Conservation (phyloP, 495 filamentous ascomycete species). For the Podospora pseudopauciseta region DNA sequence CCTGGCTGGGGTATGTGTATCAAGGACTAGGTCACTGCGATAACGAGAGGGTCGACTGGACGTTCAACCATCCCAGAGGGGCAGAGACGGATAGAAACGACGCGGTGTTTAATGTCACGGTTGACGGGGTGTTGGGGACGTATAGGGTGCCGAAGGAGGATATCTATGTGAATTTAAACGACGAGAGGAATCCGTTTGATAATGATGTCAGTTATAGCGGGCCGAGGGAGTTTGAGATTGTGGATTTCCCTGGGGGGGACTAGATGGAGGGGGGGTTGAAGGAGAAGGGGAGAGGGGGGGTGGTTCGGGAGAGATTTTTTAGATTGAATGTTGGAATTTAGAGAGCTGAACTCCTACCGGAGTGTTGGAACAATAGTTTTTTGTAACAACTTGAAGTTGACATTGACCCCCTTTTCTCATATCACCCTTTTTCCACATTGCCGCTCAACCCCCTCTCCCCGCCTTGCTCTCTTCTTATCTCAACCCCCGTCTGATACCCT, state of each 20-base stretch:
- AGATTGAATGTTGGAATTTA: no score
- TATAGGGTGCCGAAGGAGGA: slow-evolving; percentile 15
- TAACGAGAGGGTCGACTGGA: slow-evolving; percentile 11
- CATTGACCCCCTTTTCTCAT: no score
- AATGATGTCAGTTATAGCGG: slow-evolving; percentile 5
- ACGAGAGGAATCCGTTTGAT: background rate
- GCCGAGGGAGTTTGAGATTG: slow-evolving; percentile 5
- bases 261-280: background rate
- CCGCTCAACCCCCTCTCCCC: no score
- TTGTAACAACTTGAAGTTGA: no score
- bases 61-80: slow-evolving; percentile 9
- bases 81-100: slow-evolving; percentile 2
- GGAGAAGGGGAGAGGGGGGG: no score
- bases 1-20: slow-evolving; percentile 11
- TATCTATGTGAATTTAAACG: background rate
- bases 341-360: no score
- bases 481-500: no score
- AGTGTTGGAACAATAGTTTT: no score
- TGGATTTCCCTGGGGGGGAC: background rate
- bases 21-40: slow-evolving; percentile 7
- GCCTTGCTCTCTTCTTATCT: no score
- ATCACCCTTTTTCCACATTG: no score
- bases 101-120: slow-evolving; percentile 12
- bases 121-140: slow-evolving; percentile 9
- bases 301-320: no score